These are phyloP conservation scores for Suillus fuscotomentosus DNA, from an alignment of 768 basidiomycete genomes.

Conservation along the genomic window DNA sequence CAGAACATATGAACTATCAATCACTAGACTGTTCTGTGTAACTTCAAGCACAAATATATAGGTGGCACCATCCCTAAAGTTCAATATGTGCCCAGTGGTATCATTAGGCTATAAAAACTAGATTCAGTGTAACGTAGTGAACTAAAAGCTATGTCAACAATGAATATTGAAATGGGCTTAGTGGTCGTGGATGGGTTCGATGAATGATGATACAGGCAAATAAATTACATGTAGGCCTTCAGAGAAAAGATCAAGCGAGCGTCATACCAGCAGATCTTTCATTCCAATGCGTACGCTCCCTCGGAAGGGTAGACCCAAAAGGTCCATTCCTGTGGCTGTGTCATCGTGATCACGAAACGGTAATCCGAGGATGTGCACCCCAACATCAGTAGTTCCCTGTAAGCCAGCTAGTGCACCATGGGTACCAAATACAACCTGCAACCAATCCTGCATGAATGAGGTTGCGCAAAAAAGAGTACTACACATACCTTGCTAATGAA, in stretches of 20 bases:
- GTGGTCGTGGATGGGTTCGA: not conserved
- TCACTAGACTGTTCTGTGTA: not conserved
- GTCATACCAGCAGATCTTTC: conserved; percentile 27
- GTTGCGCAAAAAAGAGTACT: conserved; percentile 1
- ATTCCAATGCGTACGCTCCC: conserved; percentile 68
- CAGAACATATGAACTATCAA: not conserved
- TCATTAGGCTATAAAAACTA: no score
- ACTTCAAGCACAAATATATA: not conserved
- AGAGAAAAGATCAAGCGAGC: not conserved
- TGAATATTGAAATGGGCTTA: not conserved
- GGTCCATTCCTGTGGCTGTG: conserved; percentile 37
- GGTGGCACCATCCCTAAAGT: not conserved
- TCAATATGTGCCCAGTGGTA: not conserved
- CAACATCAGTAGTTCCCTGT: conserved; percentile 60
- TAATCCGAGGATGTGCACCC: conserved; percentile 57
- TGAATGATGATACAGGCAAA: not conserved
- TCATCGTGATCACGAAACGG: conserved; percentile 38
- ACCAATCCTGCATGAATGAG: conserved; percentile 7
- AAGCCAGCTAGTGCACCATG: conserved; percentile 70
- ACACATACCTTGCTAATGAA: conserved; percentile 73
- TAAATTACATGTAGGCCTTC: not conserved
- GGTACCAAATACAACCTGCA: conserved; percentile 65
- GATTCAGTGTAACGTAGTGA: not conserved
- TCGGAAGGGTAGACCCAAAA: conserved; percentile 63
- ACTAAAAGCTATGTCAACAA: not conserved